Conservation (phyloP, 2,329 filamentous ascomycete genomes). For the Colletotrichum chlorophyti region DNA sequence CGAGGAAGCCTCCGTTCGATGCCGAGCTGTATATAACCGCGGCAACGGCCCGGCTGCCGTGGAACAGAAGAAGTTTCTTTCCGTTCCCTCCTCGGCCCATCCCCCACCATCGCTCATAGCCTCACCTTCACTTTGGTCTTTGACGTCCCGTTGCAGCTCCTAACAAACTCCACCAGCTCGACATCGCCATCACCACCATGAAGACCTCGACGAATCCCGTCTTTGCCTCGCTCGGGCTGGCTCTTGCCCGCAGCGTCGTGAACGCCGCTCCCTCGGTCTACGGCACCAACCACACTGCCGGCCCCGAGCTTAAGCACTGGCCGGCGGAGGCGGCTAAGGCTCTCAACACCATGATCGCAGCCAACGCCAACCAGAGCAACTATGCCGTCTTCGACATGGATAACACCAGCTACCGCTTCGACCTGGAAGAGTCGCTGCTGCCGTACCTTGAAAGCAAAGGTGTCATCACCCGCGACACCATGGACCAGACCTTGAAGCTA, state of each 20-base stretch:
- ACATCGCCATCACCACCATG: conserved; percentile 9
- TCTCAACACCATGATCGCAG: conserved; percentile 45
- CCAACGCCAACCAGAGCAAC: conserved; percentile 44
- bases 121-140: conserved; percentile 3
- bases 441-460: conserved; percentile 50
- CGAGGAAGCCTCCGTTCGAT: background rate
- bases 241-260: conserved; percentile 13
- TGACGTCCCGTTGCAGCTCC: conserved; percentile 8
- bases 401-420: conserved; percentile 50
- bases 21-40: conserved; percentile 11
- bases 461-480: conserved; percentile 46
- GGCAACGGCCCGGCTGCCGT: conserved; percentile 5
- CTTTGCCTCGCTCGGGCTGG: conserved; percentile 22
- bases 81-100: conserved; percentile 15
- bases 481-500: conserved; percentile 48
- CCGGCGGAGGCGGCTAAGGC: conserved; percentile 41
- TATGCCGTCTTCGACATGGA: conserved; percentile 54
- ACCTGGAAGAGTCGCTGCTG: conserved; percentile 51
- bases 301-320: conserved; percentile 40
- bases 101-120: background rate
- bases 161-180: background rate
- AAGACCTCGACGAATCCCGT: conserved; percentile 17
- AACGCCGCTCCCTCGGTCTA: conserved; percentile 15
- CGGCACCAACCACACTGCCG: conserved; percentile 20
- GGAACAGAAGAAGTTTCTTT: background rate